phyloP scores from a whole-genome alignment of 2,329 filamentous ascomycete genomes.

The Penicillium oxalicum region DNA sequence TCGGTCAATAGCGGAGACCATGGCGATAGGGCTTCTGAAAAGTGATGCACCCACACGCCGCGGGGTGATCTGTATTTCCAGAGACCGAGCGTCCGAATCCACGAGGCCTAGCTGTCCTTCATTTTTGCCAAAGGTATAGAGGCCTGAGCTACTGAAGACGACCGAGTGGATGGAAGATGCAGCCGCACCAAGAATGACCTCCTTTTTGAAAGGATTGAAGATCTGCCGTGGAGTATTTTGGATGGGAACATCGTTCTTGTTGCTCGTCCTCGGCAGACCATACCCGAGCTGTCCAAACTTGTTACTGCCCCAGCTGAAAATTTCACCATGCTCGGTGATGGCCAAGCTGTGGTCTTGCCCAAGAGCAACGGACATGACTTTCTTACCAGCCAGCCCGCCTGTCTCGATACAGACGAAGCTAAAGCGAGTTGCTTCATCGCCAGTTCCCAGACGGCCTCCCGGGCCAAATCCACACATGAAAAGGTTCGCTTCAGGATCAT shows the following conservation, averaged over 20 bases:
- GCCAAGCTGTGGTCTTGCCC: conserved; percentile 90
- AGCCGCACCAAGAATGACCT: conserved; percentile 71
- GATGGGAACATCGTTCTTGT: conserved; percentile 75
- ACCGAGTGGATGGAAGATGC: conserved; percentile 90
- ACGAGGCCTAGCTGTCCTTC: conserved; percentile 89
- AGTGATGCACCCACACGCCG: conserved; percentile 83
- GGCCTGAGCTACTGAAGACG: conserved; percentile 69
- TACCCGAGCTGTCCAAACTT: conserved; percentile 82
- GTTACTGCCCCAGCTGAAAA: conserved; percentile 94
- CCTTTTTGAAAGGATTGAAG: conserved; percentile 85
- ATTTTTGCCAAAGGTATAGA: conserved; percentile 95
- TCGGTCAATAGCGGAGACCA: conserved; percentile 81
- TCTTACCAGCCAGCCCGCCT: conserved; percentile 65
- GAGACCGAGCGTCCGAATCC: conserved; percentile 86
- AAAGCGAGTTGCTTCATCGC: conserved; percentile 85
- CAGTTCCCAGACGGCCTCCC: conserved; percentile 80
- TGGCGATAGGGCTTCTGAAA: conserved; percentile 64
- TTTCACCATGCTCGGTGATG: conserved; percentile 75
- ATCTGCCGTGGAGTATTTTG: conserved; percentile 79
- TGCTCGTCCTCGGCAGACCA: conserved; percentile 55
- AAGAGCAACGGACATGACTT: conserved; percentile 69
- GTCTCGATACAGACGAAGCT: conserved; percentile 76
- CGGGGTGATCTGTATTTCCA: conserved; percentile 75
- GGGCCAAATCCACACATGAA: conserved; percentile 90
- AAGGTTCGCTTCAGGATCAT: conserved; percentile 80